These are phyloP conservation scores for Luffa aegyptiaca DNA, from an alignment of 306 rosid species.

Conservation along the genomic window DNA sequence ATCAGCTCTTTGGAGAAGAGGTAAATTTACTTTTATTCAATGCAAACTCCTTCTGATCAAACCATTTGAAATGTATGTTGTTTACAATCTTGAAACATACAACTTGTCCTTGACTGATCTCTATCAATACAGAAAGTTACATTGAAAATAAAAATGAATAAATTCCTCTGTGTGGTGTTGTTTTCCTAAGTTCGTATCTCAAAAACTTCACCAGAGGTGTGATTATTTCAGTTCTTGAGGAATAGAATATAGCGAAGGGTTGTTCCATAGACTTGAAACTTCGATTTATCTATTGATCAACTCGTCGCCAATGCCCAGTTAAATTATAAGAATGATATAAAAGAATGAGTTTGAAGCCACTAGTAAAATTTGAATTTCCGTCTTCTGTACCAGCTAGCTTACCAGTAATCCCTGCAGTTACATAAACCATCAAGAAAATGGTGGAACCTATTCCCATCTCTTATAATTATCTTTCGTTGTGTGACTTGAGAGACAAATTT, in stretches of 20 bases:
- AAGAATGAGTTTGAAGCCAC: background rate
- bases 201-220: background rate
- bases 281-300: background rate
- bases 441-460: conserved; percentile 24
- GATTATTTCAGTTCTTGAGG: background rate
- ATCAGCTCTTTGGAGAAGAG: background rate
- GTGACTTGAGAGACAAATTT: conserved; percentile 16
- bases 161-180: background rate
- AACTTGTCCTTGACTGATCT: background rate
- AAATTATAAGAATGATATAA: background rate
- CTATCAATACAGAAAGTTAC: background rate
- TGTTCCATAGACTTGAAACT: background rate
- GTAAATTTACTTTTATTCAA: background rate
- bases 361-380: background rate
- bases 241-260: background rate
- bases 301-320: background rate
- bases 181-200: background rate
- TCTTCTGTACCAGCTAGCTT: background rate
- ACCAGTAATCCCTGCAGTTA: conserved; percentile 19
- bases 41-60: background rate
- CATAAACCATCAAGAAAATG: conserved; percentile 23
- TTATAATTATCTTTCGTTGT: conserved; percentile 9
- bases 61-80: background rate
- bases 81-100: conserved; percentile 6
- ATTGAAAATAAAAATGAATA: background rate